These are phyloP conservation scores for Leishmania braziliensis DNA, from an alignment of 208 protist species.

Conservation along the genomic window DNA sequence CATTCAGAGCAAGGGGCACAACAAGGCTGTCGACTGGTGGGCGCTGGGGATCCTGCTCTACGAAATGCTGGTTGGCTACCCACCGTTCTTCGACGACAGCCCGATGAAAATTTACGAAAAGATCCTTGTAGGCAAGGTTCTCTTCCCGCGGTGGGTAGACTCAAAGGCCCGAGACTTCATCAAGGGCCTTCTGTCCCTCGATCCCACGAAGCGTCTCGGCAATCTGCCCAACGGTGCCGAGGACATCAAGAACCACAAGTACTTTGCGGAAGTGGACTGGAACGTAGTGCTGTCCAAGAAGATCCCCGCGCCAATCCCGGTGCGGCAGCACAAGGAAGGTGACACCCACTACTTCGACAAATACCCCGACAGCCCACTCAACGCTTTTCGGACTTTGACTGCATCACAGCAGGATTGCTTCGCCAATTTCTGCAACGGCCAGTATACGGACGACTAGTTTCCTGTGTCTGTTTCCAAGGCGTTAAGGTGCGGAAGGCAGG, in stretches of 20 bases:
- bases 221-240: constrained; percentile 83
- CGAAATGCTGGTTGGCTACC: constrained; percentile 91
- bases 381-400: constrained; percentile 76
- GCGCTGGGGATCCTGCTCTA: constrained; percentile 91
- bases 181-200: constrained; percentile 75
- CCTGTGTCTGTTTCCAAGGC: background rate
- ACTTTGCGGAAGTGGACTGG: constrained; percentile 96
- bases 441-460: constrained; percentile 70
- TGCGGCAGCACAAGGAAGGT: constrained; percentile 74
- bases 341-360: constrained; percentile 93
- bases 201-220: constrained; percentile 90
- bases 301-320: constrained; percentile 82
- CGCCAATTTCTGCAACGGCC: constrained; percentile 87
- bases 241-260: constrained; percentile 97
- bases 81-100: constrained; percentile 93
- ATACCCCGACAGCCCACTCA: constrained; percentile 87
- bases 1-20: constrained; percentile 83
- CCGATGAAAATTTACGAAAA: constrained; percentile 93
- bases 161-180: constrained; percentile 85
- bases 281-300: constrained; percentile 80
- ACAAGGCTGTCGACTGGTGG: constrained; percentile 91
- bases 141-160: constrained; percentile 88
- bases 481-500: background rate
- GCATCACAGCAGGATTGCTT: constrained; percentile 84
- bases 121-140: constrained; percentile 82